phyloP scores from a whole-genome alignment of 2,329 filamentous ascomycete species.

The Drechslerella stenobrocha region DNA sequence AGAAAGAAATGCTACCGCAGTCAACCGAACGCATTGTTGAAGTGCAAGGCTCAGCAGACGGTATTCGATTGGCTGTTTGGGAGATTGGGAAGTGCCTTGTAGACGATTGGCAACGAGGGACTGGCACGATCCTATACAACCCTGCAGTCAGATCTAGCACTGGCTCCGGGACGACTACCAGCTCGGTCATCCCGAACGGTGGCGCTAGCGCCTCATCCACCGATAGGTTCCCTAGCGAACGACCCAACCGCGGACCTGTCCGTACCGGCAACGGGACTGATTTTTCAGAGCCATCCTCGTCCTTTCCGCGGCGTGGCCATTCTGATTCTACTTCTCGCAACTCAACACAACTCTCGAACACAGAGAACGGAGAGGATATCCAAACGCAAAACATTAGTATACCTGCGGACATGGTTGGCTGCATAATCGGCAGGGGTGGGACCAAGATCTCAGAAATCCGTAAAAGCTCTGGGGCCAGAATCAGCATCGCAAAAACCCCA shows the following conservation, averaged over 20 bases:
- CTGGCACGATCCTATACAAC: slow-evolving; percentile 96
- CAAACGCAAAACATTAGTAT: slow-evolving; percentile 99
- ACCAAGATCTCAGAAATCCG: slow-evolving; percentile 99
- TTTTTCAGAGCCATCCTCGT: slow-evolving; percentile 72
- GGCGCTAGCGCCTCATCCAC: slow-evolving; percentile 59
- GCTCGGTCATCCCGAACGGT: slow-evolving; percentile 54
- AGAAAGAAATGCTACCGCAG: slow-evolving; percentile 99
- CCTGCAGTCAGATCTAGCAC: slow-evolving; percentile 84
- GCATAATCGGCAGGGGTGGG: slow-evolving; percentile 93
- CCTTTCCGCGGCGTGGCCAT: slow-evolving; percentile 57
- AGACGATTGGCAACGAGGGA: slow-evolving; percentile 96
- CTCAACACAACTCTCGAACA: slow-evolving; percentile 60
- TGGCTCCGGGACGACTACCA: slow-evolving; percentile 61
- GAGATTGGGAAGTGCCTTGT: slow-evolving; percentile 98
- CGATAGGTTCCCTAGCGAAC: slow-evolving; percentile 57
- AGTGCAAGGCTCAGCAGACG: slow-evolving; percentile 89
- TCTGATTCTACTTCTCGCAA: slow-evolving; percentile 78
- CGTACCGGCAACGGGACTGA: slow-evolving; percentile 95
- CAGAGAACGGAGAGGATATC: slow-evolving; percentile 95
- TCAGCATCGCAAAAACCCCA: slow-evolving; percentile 68
- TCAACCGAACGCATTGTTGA: slow-evolving; percentile 98
- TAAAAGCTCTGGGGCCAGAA: slow-evolving; percentile 92
- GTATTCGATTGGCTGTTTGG: slow-evolving; percentile 95
- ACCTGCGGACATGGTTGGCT: slow-evolving; percentile 98
- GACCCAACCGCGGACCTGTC: slow-evolving; percentile 70